Base-by-base conservation (phyloP, 1,284 basidiomycete species). In the Bondarzewia mesenterica region DNA sequence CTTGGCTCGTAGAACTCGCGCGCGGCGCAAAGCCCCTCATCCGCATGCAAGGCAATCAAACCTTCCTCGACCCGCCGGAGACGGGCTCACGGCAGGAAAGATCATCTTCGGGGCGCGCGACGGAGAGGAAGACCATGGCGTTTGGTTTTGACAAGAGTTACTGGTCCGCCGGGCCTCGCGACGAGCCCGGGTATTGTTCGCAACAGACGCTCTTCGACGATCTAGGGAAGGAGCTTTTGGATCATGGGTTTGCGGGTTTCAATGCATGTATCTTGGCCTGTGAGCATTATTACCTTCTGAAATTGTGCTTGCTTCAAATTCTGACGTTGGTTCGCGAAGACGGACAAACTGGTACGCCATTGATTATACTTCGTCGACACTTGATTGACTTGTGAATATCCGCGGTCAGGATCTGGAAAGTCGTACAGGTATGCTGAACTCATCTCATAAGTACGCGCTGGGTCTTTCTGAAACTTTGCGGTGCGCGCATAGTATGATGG, bases 211-310 rank as follows among this genome's bases (percentile, higher is more conserved):
- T 98, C 50, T 98, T 93, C 66, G 83, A 95, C 57, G 95, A 98
- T 72, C 69, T 99, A 29, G 96, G 96, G 41, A 86, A 89, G 65
- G 95, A 98, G 60, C 70, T 99, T 46, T 74, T 99, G 58, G 89
- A 98, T 63, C 94, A 98, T 66, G 86, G 90, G 40, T 98, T 98
- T 70, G 73, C 89, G 43, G 96, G 95, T 21, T 99, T 97, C 72
- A 98, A 99, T 74, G 92, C 93, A 47, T 95, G 92, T 77, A 95
- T 96, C 68, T 76, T 97, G 65, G 93, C 93, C 66, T 95, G 92
- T 96, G 70, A 77, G 93, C n/a, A n/a, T n/a, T n/a, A n/a, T n/a
- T n/a, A 35, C 27, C 43, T 27, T 51, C 56, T 61, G 42, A 63
- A 32, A 8, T 4, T 0, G n/a, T n/a, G n/a, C n/a, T n/a, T n/a